Conservation (phyloP, 2,329 filamentous ascomycete species). For the Didymella lethalis region DNA sequence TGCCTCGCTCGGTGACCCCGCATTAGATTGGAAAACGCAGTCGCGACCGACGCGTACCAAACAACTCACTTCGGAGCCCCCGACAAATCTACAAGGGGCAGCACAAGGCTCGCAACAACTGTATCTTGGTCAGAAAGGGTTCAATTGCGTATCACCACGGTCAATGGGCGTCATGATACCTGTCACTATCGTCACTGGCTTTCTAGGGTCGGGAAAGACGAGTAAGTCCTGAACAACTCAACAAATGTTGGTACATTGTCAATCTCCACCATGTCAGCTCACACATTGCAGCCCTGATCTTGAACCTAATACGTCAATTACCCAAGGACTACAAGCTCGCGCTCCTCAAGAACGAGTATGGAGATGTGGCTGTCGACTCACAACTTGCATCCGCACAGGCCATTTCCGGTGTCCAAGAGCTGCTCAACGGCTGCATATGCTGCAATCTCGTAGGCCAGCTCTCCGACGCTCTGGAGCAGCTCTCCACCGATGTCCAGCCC, state of each 20-base stretch:
- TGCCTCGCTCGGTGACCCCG: constrained; percentile 14
- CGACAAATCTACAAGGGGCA: constrained; percentile 11
- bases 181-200: constrained; percentile 94
- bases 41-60: constrained; percentile 16
- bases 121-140: background rate
- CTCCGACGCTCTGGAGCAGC: constrained; percentile 77
- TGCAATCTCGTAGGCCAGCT: constrained; percentile 97
- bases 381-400: constrained; percentile 83
- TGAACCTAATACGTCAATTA: constrained; percentile 92
- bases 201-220: constrained; percentile 95
- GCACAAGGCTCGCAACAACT: constrained; percentile 4
- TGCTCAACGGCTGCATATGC: constrained; percentile 98
- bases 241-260: constrained; percentile 15
- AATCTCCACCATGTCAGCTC: background rate
- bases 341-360: constrained; percentile 97
- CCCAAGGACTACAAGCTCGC: constrained; percentile 88
- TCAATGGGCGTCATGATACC: constrained; percentile 64
- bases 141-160: background rate
- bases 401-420: constrained; percentile 88
- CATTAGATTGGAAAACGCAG: constrained; percentile 20
- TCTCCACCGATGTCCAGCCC: constrained; percentile 68
- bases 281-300: constrained; percentile 69
- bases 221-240: constrained; percentile 51
- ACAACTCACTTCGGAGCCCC: constrained; percentile 14
- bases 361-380: constrained; percentile 91